These are phyloP conservation scores for Pseudoperonospora humuli DNA, from an alignment of 352 stramenopile species.

Conservation along the genomic window DNA sequence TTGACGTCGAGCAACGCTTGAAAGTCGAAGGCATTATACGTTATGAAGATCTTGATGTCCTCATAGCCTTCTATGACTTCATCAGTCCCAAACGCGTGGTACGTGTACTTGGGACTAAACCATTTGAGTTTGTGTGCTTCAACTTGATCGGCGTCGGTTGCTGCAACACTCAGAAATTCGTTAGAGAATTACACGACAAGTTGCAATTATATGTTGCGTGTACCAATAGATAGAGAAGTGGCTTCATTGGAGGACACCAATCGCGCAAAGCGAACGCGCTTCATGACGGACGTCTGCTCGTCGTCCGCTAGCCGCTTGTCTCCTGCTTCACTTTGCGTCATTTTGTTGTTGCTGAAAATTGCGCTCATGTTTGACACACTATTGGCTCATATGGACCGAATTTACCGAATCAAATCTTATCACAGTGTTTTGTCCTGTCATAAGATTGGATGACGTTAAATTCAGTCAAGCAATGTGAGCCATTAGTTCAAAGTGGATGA, in stretches of 20 bases:
- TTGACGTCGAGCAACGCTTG: constrained; percentile 39
- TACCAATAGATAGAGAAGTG: constrained; percentile 55
- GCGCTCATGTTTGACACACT: no score
- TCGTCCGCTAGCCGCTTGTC: constrained; percentile 10
- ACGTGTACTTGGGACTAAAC: constrained; percentile 72
- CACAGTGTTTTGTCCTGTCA: neutral
- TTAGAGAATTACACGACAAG: neutral
- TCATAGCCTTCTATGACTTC: constrained; percentile 63
- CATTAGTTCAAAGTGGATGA: no score
- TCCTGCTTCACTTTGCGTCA: constrained; percentile 22
- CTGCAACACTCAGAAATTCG: constrained; percentile 13
- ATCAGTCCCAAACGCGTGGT: constrained; percentile 72
- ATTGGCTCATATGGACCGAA: no score
- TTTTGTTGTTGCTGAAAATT: constrained; percentile 17
- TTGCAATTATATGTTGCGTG: neutral
- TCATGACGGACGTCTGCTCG: constrained; percentile 16
- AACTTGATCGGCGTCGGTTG: constrained; percentile 32
- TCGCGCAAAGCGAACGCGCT: constrained; percentile 61
- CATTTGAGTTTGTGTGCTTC: constrained; percentile 32
- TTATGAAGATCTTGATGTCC: constrained; percentile 42
- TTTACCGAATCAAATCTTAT: no score
- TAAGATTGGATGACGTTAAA: neutral
- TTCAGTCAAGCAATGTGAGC: neutral
- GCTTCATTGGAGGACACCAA: constrained; percentile 38
- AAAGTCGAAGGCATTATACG: constrained; percentile 67